Conservation (phyloP, 2,329 filamentous ascomycete species). For the Verruconis gallopava region DNA sequence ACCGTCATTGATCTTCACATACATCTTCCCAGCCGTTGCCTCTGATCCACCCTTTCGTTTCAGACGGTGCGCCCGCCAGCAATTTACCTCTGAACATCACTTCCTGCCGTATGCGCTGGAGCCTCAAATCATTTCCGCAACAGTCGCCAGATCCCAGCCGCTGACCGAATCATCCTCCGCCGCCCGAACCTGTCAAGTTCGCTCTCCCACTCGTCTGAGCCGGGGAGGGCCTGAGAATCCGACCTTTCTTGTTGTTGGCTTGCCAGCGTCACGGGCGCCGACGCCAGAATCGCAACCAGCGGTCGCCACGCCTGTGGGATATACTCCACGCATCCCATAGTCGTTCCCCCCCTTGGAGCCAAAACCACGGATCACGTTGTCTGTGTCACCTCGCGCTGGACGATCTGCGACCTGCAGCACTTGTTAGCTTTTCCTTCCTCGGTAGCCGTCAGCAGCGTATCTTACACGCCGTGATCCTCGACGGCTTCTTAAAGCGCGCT, state of each 20-base stretch:
- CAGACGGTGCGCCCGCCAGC: conserved; percentile 2
- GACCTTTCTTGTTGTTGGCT: not conserved
- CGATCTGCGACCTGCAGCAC: conserved; percentile 8
- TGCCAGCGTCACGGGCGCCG: conserved; percentile 6
- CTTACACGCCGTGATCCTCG: not conserved
- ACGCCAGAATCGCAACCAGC: conserved; percentile 8
- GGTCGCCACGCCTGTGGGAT: conserved; percentile 1
- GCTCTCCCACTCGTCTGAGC: conserved; percentile 3
- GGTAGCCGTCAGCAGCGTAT: conserved; percentile 7
- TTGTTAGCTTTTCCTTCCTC: not conserved
- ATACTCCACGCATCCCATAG: not conserved
- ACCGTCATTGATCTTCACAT: conserved; percentile 7
- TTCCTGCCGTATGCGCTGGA: not conserved
- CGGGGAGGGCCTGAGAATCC: not conserved
- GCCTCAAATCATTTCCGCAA: conserved; percentile 5
- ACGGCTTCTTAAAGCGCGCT: conserved; percentile 18
- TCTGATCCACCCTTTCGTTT: conserved; percentile 3
- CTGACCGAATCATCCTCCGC: not conserved
- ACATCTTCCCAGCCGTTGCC: not conserved
- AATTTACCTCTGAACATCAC: conserved; percentile 6
- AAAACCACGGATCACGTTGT: conserved; percentile 8
- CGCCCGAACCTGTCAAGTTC: conserved; percentile 1
- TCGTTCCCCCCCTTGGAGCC: not conserved
- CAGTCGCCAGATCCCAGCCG: not conserved
- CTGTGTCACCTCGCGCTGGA: conserved; percentile 1